Base-by-base conservation (phyloP, 495 filamentous ascomycete species). In the Aspergillus coremiiformis region DNA sequence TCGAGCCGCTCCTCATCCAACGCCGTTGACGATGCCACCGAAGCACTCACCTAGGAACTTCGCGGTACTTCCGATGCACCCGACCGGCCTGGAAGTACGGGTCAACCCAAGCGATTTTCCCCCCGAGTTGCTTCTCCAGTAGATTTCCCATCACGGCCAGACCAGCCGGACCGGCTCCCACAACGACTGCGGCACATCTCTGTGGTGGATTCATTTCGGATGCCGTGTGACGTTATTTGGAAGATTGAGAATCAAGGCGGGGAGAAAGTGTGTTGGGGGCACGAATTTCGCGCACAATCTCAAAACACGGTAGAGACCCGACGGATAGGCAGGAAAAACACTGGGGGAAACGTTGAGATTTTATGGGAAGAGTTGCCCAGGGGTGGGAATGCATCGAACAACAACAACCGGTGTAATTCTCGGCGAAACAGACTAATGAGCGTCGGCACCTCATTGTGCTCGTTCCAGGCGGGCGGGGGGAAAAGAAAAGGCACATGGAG, bases 71-170 rank as follows among this genome's bases (percentile, higher is more conserved):
- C 43, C 67, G 61, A 49, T 79, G 62, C 19, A 82, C 67, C 41
- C 78, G 68, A 7, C 79, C 79, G 12, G 67, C 74, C 43, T 75
- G 66, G 44, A 81, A 79, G 5, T 59, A 60, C 47, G 78, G 73
- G 52, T 81, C 79, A 47, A 81, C 58, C 79, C 78, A 81, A 52
- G 75, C 66, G 37, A 81, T 73, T 39, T 67, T 66, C 19, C 64
- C 63, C 4, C 63, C 63, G 3, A 74, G 64, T 48, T 74, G 67
- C n/a, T 71, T 71, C 58, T 80, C 78, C 7, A 82, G 67, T 5
- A 82, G 63, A 53, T 79, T 81, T 9, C 78, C 78, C 44, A 81
- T 63, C 17, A 72, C 78, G n/a, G 78, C 77, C 39, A 80, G 64
- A 49, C 79, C 79, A 42, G 75, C 76, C 8, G 79, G 76, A 29